Evolutionary conservation across 169 alveolate species (phyloP), one percentile per base, ranked within the genome.

Genomic region (Cystoisospora suis): DNA sequence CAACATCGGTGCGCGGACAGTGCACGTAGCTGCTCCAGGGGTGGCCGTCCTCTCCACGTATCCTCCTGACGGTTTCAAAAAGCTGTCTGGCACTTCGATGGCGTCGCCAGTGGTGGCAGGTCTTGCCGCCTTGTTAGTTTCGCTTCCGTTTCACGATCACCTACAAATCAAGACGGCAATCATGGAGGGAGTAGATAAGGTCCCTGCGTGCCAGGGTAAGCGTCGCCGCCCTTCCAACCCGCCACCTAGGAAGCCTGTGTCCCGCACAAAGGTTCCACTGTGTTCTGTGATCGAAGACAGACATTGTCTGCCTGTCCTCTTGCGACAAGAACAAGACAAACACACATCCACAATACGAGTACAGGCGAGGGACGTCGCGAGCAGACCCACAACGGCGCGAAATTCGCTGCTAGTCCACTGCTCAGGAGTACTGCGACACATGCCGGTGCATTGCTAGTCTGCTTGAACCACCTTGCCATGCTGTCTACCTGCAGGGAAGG

Each of bases 31-130:
- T 70, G 88, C 69, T 49, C 95, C 88, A 34, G 92, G 92, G 32
- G 91, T 87, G n/a, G 32, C 56, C 40, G 89, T 94, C 34, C 27
- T 85, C 36, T 94, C 95, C n/a, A 91, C 95, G 23, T 90, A 91
- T 44, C 80, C 95, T 9, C 90, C 92, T 1, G 86, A 56, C 70
- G 89, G 89, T 12, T 85, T 81, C 53, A 90, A 79, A 36, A 45
- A 56, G 0, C 72, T 89, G 23, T 94, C 95, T 0, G 95, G 95
- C 17, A 94, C 95, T 6, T 94, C 95, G 6, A 91, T 91, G 94
- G 95, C 95, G 36, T 58, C 94, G 38, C 95, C 95, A 29, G 87
- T 91, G 36, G 94, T 94, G 32, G 81, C 95, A 7, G 95, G 95
- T 12, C 93, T 88, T 2, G 92, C 88, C 23, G 92, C 92, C 45